Conservation (phyloP, 2,329 filamentous ascomycete species). For the Venturia effusa region DNA sequence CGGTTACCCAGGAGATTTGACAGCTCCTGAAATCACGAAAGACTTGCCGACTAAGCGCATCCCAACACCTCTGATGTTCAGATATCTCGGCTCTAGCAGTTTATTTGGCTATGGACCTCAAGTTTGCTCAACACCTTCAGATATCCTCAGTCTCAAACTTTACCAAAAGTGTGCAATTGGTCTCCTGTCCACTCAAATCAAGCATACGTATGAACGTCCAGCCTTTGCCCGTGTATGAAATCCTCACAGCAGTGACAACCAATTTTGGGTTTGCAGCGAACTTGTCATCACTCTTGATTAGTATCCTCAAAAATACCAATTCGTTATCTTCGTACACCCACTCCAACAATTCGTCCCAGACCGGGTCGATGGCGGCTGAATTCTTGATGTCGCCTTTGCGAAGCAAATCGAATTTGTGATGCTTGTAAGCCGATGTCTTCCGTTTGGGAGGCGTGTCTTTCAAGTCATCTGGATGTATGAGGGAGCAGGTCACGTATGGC, state of each 20-base stretch:
- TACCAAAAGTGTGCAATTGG: slow-evolving; percentile 49
- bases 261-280: slow-evolving; percentile 53
- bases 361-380: slow-evolving; percentile 46
- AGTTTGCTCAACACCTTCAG: background rate
- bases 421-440: slow-evolving; percentile 51
- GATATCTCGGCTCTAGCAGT: background rate
- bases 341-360: slow-evolving; percentile 56
- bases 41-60: background rate
- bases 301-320: slow-evolving; percentile 50
- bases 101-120: background rate
- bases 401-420: slow-evolving; percentile 47
- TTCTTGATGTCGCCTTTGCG: slow-evolving; percentile 43
- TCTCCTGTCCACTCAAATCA: slow-evolving; percentile 54
- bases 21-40: too few species aligned
- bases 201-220: slow-evolving; percentile 57
- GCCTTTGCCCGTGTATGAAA: slow-evolving; percentile 42
- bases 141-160: slow-evolving; percentile 46
- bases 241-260: slow-evolving; percentile 48
- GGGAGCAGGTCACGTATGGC: slow-evolving; percentile 55
- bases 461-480: slow-evolving; percentile 47
- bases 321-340: slow-evolving; percentile 62
- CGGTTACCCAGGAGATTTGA: too few species aligned
- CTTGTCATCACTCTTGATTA: slow-evolving; percentile 57
- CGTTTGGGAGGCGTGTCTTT: slow-evolving; percentile 43
- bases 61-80: background rate